Base-by-base conservation (phyloP, 1,284 basidiomycete genomes). In the Veloboletus limbatus region DNA sequence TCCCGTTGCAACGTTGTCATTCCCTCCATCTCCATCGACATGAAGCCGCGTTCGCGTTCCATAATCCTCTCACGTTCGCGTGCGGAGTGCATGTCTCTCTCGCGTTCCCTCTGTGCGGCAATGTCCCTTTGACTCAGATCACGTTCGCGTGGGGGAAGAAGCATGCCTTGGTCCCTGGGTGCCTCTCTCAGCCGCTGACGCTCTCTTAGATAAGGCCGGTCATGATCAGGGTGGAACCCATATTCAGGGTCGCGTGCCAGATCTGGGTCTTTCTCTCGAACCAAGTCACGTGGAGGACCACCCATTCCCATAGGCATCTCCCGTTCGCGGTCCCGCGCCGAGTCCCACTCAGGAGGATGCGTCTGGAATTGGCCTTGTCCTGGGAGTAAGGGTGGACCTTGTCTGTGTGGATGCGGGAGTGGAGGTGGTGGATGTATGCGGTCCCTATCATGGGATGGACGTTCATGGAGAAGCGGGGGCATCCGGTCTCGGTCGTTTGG, bases 321-420 rank as follows among this genome's bases (percentile, higher is more conserved):
- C 5, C 57, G 59, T 17, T 58, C 60, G 0, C 58, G 55, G 1
- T 57, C 61, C 0, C 60, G 58, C 3, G 26, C 30, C 2, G 47
- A 18, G 17, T 63, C 65, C 52, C 65, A 63, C 11, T 63, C 65
- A 1, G 65, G 58, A 22, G 63, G 59, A 33, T 63, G 58, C 0
- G 57, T n/a, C 30, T 66, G 65, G 43, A 67, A 67, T 30, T 67
- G 65, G 21, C 61, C 52, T 32, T 67, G 62, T 7, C 65, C 65
- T 0, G 65, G 62, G 3, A 66, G 50, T 5, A 53, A 30, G 6
- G 58, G 34, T 6, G 49, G 55, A n/a, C 28, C 47, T 43, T 49
- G 52, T 36, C 54, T 48, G 37, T 55, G 60, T 22, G 55, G 21
- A 38, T 57, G 62, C 0, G 54, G 34, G 8, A 58, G 57, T 14